Evolutionary conservation across 2,329 filamentous ascomycete genomes (phyloP).

Genomic region (Xylariaceae sp.): DNA sequence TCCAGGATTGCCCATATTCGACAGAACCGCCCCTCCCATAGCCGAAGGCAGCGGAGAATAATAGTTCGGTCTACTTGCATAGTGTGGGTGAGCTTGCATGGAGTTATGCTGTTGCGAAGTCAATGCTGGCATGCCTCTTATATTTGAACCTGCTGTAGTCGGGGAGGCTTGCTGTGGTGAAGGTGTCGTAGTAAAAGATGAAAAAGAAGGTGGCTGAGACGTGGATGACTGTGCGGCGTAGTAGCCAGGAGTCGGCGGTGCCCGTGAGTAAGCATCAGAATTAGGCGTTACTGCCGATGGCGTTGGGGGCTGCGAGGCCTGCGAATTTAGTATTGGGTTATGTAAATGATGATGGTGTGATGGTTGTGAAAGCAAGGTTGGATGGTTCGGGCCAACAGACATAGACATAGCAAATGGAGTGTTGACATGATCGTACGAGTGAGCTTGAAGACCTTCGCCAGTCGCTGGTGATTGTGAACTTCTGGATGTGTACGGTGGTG

Average conservation of each 20-base stretch:
- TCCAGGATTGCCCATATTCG: slow-evolving; percentile 72
- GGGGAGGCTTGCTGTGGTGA: slow-evolving; percentile 43
- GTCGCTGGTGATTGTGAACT: slow-evolving; percentile 56
- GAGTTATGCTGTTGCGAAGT: slow-evolving; percentile 35
- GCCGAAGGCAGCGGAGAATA: slow-evolving; percentile 48
- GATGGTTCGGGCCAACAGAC: slow-evolving; percentile 45
- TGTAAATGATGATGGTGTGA: slow-evolving; percentile 29
- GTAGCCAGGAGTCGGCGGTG: slow-evolving; percentile 58
- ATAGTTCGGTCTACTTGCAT: slow-evolving; percentile 42
- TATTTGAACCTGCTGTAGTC: slow-evolving; percentile 35
- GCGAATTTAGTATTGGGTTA: slow-evolving; percentile 45
- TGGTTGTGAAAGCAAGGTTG: slow-evolving; percentile 28
- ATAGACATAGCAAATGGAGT: slow-evolving; percentile 61
- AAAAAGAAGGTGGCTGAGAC: slow-evolving; percentile 43
- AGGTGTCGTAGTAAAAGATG: slow-evolving; percentile 38
- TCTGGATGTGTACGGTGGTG: slow-evolving; percentile 41
- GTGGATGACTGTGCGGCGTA: slow-evolving; percentile 50
- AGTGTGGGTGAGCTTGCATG: slow-evolving; percentile 54
- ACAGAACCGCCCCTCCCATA: slow-evolving; percentile 67
- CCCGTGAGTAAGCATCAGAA: slow-evolving; percentile 55
- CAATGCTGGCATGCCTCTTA: slow-evolving; percentile 35
- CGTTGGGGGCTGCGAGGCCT: slow-evolving; percentile 46
- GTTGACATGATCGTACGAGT: slow-evolving; percentile 65
- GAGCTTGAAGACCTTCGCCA: slow-evolving; percentile 59
- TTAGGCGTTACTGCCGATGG: slow-evolving; percentile 51